phyloP scores from a whole-genome alignment of 163 green algal species.

The Dunaliella salina region DNA sequence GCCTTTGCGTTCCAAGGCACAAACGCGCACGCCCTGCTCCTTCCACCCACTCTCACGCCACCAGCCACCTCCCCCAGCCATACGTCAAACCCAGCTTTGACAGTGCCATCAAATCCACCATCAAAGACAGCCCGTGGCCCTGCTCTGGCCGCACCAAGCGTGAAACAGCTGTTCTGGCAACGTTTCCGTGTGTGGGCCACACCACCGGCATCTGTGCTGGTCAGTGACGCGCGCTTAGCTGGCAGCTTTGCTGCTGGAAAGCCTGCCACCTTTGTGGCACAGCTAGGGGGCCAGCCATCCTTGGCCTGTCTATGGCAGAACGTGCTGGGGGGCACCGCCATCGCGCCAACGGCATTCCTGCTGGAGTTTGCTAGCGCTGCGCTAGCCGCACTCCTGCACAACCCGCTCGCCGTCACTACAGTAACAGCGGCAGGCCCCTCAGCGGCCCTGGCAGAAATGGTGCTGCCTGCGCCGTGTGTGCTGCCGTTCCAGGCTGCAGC shows the following conservation, averaged over 20 bases:
- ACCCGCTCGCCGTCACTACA: neutral
- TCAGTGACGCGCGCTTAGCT: constrained; percentile 9
- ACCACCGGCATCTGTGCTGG: constrained; percentile 23
- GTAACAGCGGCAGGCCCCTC: too few relatives aligned
- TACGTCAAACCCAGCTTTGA: too few relatives aligned
- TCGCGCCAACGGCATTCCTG: neutral
- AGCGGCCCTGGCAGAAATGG: neutral
- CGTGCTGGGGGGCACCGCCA: constrained; percentile 43
- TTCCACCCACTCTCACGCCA: neutral
- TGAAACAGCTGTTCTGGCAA: constrained; percentile 2
- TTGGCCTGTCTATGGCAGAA: constrained; percentile 28
- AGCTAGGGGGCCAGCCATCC: constrained; percentile 12
- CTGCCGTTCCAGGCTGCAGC: neutral
- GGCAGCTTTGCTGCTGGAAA: neutral
- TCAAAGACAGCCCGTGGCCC: too few relatives aligned
- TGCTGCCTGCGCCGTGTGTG: neutral
- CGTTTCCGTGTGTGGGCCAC: constrained; percentile 22
- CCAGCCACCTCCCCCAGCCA: too few relatives aligned
- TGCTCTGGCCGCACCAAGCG: too few relatives aligned
- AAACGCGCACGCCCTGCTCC: constrained; percentile 62
- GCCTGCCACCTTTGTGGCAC: too few relatives aligned
- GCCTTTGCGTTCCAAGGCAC: constrained; percentile 55
- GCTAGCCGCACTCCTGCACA: neutral
- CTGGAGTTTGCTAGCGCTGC: neutral
- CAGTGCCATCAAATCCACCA: too few relatives aligned